A percentile compares a stretch with the other conserved stretches of the same genome.
Conservation (phyloP, 176 grass and related monocot species). For the Oryza australiensis region DNA sequence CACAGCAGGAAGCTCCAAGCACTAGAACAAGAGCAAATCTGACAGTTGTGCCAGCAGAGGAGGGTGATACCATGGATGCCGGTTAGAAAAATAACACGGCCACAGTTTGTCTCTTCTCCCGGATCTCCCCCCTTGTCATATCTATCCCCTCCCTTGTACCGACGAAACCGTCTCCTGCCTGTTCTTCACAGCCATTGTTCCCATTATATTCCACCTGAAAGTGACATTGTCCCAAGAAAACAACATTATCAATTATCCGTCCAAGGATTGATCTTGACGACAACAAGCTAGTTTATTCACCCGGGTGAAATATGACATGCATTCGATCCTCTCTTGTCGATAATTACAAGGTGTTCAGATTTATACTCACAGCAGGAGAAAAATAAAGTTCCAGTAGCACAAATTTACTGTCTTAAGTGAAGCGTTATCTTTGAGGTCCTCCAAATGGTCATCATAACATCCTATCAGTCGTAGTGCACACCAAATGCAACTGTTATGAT, state of each 20-base stretch:
- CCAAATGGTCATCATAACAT: not conserved
- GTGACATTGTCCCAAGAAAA: constrained; percentile 29
- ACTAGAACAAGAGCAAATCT: constrained; percentile 30
- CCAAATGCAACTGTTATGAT: not conserved
- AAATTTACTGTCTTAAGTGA: constrained; percentile 3
- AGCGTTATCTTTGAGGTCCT: not conserved
- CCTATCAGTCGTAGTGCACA: not conserved
- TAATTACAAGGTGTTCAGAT: constrained; percentile 37
- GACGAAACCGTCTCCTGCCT: constrained; percentile 43
- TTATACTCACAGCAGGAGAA: not conserved
- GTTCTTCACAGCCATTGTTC: constrained; percentile 7
- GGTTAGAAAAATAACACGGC: constrained; percentile 4
- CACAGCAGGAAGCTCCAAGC: constrained; percentile 37
- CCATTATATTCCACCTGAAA: constrained; percentile 30
- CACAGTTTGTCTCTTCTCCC: constrained; percentile 49
- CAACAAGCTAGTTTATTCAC: constrained; percentile 38
- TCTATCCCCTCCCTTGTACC: constrained; percentile 24
- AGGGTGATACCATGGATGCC: not conserved
- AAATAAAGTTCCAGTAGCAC: not conserved
- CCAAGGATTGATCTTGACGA: constrained; percentile 4
- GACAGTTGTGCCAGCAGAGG: constrained; percentile 28
- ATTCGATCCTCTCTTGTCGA: constrained; percentile 33
- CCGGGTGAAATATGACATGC: constrained; percentile 39
- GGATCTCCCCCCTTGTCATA: constrained; percentile 51
- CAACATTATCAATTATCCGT: constrained; percentile 13